Evolutionary conservation across 352 stramenopile genomes (phyloP), one percentile per base, ranked within the genome.

Genomic region (Phytophthora constricta): DNA sequence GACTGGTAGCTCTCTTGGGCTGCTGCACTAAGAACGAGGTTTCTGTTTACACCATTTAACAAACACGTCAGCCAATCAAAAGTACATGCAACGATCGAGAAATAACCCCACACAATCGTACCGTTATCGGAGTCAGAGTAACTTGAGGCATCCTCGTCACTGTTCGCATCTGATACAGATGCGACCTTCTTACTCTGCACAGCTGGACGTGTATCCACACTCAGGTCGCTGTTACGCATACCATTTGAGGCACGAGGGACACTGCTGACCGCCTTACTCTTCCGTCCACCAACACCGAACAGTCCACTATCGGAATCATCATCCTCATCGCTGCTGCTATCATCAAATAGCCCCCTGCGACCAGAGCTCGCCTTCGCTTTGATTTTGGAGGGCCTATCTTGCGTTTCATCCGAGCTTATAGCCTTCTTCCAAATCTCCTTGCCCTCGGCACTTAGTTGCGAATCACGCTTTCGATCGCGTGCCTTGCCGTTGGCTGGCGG

Each of bases 311-410:
- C 78, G 1, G 70, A 83, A 47, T 84, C 77, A 27, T 76, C 68
- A 3, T 80, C 77, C 5, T 85, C 77, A 20, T 80, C 75, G 34
- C 78, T 87, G 70, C 74, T 87, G 51, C 86, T 96, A 33, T 92
- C 87, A 62, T 96, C 87, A 68, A 96, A 96, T 1, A 96, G 63
- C 5, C 86, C 86, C 47, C 79, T 90, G 2, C 86, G 79, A 48
- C 81, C 79, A 7, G 58, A 52, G 51, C 58, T 77, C 43, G 52
- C 45, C 23, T 65, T 68, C 14, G 60, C 14, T 14, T 77, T 76
- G 20, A 58, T 62, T 25, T 72, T 80, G n/a, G 49, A 49, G 2
- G 58, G 27, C 22, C 41, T 14, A 25, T 55, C 39, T 33, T 54
- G 50, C 19, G 48, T 41, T 16, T 70, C 65, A 45, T 75, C 72